Evolutionary conservation across 2,329 filamentous ascomycete genomes (phyloP), one percentile per base, ranked within the genome.

Genomic region (Dactylellina leptospora): DNA sequence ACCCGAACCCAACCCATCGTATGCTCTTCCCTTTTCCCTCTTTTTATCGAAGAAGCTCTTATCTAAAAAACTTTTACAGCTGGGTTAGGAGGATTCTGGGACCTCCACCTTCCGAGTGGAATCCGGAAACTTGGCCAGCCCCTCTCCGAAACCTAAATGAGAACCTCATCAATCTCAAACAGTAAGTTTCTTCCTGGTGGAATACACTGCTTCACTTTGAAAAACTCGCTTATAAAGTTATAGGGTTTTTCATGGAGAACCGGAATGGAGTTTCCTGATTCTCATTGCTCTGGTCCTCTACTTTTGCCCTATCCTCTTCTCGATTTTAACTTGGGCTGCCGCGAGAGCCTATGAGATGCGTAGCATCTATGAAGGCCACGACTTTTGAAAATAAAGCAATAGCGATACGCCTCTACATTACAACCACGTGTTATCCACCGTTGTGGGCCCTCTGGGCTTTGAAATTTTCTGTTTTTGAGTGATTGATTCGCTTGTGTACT

Each of bases 41-140:
- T n/a, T n/a, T n/a, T n/a, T n/a, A n/a, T n/a, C n/a, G n/a, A 33
- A 6, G 6, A 33, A 33, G 13, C 6, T 13, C 30, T 6, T 33
- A 33, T 33, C 30, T 33, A 6, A 33, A 6, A 33, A 6, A 6
- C 30, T 33, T 6, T 33, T 33, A 33, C 13, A 51, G 27, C n/a
- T 20, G 18, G 27, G 18, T 55, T 25, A 11, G 30, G 3, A 55
- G 10, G 6, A 9, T 55, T 25, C 22, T 38, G 1, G 36, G 51
- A 6, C 38, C 23, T 6, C 54, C 38, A n/a, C 54, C 54, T 20
- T 58, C 54, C 9, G 40, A 58, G 38, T 58, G 54, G 54, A 5
- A 47, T 5, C 38, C 23, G 4, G 23, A 45, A 5, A 33, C 4
- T 8, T 58, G 54, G 54, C 23, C 40, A 0, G 38, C 5, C 3